Evolutionary conservation across 306 rosid species (phyloP).

Genomic region (Acacia acuminata): DNA sequence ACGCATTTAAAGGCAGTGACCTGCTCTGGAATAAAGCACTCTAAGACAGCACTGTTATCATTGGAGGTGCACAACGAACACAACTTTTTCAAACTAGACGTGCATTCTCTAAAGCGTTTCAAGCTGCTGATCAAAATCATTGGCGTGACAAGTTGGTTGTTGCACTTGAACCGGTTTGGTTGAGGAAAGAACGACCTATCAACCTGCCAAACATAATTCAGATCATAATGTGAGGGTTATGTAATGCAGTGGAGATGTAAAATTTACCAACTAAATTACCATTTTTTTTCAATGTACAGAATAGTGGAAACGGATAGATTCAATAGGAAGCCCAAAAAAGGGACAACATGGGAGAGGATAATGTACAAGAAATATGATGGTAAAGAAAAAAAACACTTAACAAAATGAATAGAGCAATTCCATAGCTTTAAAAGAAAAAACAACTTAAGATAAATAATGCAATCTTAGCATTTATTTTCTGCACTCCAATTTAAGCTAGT

Average conservation of each 20-base stretch:
- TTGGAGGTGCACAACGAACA: slow-evolving; percentile 43
- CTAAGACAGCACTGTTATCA: slow-evolving; percentile 32
- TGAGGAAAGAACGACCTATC: slow-evolving; percentile 66
- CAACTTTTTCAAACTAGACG: slow-evolving; percentile 57
- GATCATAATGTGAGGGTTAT: background rate
- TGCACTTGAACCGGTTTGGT: slow-evolving; percentile 71
- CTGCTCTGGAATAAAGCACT: slow-evolving; percentile 52
- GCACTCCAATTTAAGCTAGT: background rate
- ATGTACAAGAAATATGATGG: background rate
- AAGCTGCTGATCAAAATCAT: slow-evolving; percentile 62
- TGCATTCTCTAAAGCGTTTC: slow-evolving; percentile 55
- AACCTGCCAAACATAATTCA: slow-evolving; percentile 51
- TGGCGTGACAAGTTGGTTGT: slow-evolving; percentile 65
- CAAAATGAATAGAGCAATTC: background rate
- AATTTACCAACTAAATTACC: background rate
- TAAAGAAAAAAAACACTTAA: background rate
- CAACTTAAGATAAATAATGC: background rate
- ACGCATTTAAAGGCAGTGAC: slow-evolving; percentile 58
- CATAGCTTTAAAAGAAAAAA: background rate
- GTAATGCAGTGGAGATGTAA: slow-evolving; percentile 6
- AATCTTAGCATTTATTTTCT: background rate
- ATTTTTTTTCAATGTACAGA: background rate
- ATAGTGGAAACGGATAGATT: background rate
- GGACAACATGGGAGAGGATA: background rate
- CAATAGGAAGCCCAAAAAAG: background rate